Base-by-base conservation (phyloP, 1,284 basidiomycete genomes). In the Chondrostereum purpureum region DNA sequence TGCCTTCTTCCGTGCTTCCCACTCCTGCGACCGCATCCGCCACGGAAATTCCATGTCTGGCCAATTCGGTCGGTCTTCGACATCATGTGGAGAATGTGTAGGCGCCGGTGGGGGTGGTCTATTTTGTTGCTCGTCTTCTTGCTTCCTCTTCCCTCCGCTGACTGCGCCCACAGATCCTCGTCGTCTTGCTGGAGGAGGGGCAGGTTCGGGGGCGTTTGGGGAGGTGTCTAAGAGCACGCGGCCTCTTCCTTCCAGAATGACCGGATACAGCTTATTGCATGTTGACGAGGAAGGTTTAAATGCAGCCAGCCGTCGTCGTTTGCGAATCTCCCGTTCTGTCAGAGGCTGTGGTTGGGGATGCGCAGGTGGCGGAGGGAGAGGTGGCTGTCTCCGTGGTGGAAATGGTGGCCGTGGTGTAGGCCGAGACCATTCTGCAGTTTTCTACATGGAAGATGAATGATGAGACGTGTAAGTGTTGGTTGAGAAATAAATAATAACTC, bases 1-100 rank as follows among this genome's bases (percentile, higher is more conserved):
- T 39, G 69, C 67, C 54, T 69, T 74, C 19, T 68, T 66, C 41
- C 67, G 52, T 35, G 77, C 73, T 14, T 66, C 64, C 34, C 73
- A 69, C 57, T 81, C 75, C 50, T 77, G 70, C 14, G 63, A 65
- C 43, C 80, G 68, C 51, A 81, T 55, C 41, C 72, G 70, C 87
- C 87, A 90, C 12, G 87, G 87, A 54, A 88, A 87, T 56, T 78
- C 76, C 11, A 67, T 52, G 55, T 90, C 87, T 5, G 80, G 78
- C 87, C 87, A 90, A 57, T 84, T 80, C 6, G 85, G 83, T 45
- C n/a, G n/a, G n/a, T n/a, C 63, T 71, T 72, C 60, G 1, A 43
- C 49, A 12, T 33, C 45, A 27, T 66, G 64, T 16, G 47, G 49
- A n/a, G n/a, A n/a, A n/a, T n/a, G n/a, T n/a, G n/a, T n/a, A 17